Base-by-base conservation (phyloP, 371 early-diverging fungal species). In the Zychaea mexicana region DNA sequence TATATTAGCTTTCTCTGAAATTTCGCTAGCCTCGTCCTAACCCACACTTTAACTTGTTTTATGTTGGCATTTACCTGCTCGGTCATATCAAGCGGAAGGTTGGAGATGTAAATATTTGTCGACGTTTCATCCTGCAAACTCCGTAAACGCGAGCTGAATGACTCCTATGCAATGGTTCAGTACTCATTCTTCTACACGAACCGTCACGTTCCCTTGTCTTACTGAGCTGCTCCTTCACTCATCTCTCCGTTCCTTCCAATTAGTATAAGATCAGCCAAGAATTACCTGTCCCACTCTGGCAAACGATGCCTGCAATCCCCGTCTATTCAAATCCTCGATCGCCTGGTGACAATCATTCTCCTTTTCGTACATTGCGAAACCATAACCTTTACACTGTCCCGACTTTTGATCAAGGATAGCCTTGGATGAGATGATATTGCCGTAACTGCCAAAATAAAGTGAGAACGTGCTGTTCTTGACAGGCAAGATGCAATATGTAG, bases 351-450 rank as follows among this genome's bases (percentile, higher is more conserved):
- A 89, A 63, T 90, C 87, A 7, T 81, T 79, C 47, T 78, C 84
- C 19, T 79, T 87, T 57, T 90, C 90, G 71, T 92, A 96, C 87
- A 94, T 88, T 32, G 93, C 93, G 69, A 96, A 96, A 12, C 97
- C 97, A 73, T 90, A 94, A 0, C 96, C 95, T 74, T 93, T 93
- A 69, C 97, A 96, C 61, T 85, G 82, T 28, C 88, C 87, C 2
- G 92, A 87, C 30, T 79, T 82, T 56, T 85, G 88, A 70, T 96
- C 91, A 45, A 93, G 72, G 38, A 96, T 94, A 10, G 92, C 87
- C 67, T 96, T 96, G 60, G 90, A 88, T 21, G 94, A 93, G 24
- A 85, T 71, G 42, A 96, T 90, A 12, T 71, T 73, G 26, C 97
- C 97, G 67, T 82, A 94, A 15, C 90, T 57, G 21, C 1, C 33